Evolutionary conservation across 2,329 filamentous ascomycete genomes (phyloP).

Genomic region (Clarireedia hainanense): DNA sequence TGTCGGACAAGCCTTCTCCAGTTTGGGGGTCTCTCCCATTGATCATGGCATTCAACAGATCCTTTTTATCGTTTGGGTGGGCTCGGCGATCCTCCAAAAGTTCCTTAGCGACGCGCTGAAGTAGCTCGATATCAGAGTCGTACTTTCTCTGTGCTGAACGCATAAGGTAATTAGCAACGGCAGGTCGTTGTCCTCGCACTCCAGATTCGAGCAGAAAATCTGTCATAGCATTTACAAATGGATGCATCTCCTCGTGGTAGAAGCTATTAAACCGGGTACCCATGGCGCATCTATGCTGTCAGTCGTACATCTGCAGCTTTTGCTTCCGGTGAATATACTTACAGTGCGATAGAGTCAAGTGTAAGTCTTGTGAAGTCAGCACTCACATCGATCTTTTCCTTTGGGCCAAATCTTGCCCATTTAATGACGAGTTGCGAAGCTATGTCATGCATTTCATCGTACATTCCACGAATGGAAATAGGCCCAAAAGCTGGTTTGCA

Average conservation of each 20-base stretch:
- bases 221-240: conserved; percentile 62
- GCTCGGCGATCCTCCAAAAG: conserved; percentile 51
- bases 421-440: conserved; percentile 59
- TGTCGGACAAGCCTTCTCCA: conserved; percentile 54
- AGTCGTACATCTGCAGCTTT: conserved; percentile 28
- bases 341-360: conserved; percentile 54
- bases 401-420: conserved; percentile 56
- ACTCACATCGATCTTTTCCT: conserved; percentile 47
- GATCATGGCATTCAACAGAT: conserved; percentile 64
- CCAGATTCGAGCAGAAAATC: conserved; percentile 53
- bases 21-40: conserved; percentile 59
- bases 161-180: conserved; percentile 40
- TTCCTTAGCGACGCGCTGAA: conserved; percentile 29
- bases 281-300: conserved; percentile 47
- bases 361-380: conserved; percentile 68
- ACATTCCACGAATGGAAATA: conserved; percentile 60
- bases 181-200: conserved; percentile 39
- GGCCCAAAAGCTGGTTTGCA: conserved; percentile 51
- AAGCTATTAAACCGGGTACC: conserved; percentile 74
- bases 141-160: conserved; percentile 38
- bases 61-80: conserved; percentile 52
- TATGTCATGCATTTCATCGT: conserved; percentile 61
- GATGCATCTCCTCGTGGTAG: conserved; percentile 61
- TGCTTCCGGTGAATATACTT: background rate
- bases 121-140: conserved; percentile 43